Percentiles rank a stretch among this genome's conserved stretches.
phyloP scores from a whole-genome alignment of 345 rosid genomes.

The Sisymbrium altissimum region DNA sequence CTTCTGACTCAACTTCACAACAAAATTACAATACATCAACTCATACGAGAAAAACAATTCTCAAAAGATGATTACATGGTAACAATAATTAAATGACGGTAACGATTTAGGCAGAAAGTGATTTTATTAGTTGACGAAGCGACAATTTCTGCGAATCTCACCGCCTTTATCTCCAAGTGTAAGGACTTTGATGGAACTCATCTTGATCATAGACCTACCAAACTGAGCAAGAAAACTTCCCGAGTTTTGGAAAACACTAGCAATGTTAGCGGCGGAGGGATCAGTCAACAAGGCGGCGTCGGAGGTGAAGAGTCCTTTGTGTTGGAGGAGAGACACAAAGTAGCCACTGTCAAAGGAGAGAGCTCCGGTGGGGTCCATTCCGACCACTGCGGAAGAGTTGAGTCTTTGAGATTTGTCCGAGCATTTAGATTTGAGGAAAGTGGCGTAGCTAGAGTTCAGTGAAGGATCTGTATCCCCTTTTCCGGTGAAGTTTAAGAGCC shows the following conservation, averaged over 20 bases:
- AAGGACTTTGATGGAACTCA: slow-evolving; percentile 49
- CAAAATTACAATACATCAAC: no score
- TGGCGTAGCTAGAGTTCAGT: slow-evolving; percentile 38
- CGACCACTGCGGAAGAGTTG: slow-evolving; percentile 30
- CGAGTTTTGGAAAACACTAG: slow-evolving; percentile 13
- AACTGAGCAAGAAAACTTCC: slow-evolving; percentile 41
- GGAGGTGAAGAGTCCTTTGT: slow-evolving; percentile 45
- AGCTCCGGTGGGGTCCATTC: slow-evolving; percentile 50
- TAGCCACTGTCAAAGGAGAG: slow-evolving; percentile 46
- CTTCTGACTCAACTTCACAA: no score
- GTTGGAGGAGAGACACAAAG: slow-evolving; percentile 29
- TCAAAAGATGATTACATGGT: background rate
- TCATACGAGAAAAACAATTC: background rate
- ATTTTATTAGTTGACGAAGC: slow-evolving; percentile 27
- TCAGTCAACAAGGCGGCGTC: slow-evolving; percentile 61
- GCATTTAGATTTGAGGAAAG: slow-evolving; percentile 41
- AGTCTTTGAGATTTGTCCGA: slow-evolving; percentile 28
- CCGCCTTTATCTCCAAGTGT: slow-evolving; percentile 41
- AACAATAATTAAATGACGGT: background rate
- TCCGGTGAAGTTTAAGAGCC: slow-evolving; percentile 60
- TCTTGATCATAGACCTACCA: slow-evolving; percentile 46
- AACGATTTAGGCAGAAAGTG: background rate
- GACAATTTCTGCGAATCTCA: slow-evolving; percentile 54
- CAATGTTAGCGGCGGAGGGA: slow-evolving; percentile 13
- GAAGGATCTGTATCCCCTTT: slow-evolving; percentile 57